Evolutionary conservation across 371 early-diverging fungal genomes (phyloP), one percentile per base, ranked within the genome.

Genomic region (Apophysomyces variabilis): DNA sequence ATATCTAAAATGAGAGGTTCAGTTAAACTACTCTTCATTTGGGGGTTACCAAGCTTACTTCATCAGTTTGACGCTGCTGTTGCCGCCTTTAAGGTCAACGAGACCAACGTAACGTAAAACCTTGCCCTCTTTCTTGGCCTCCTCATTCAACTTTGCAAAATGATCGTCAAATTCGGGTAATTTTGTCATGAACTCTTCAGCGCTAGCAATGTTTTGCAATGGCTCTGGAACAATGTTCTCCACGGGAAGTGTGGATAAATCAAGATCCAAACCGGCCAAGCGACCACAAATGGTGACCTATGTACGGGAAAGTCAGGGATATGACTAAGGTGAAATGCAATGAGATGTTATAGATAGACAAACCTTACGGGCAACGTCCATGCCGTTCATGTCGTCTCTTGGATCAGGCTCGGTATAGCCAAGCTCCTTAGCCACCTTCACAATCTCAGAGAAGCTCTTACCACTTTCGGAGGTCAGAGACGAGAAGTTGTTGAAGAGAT

Each of bases 381-480:
- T 89, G 47, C 99, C 99, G 69, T 96, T 98, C 71, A 98, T 85
- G 71, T 99, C 99, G 74, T 99, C 99, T 59, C 98, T 87, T 46
- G 99, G 98, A 74, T 99, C 98, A 47, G 99, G 99, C 73, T 99
- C 99, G 21, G 99, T 99, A 80, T 95, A 99, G 0, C 99, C 99
- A 37, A 91, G 85, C 41, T 89, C 90, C 80, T 95, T 97, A 63
- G 98, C 99, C 3, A 87, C 88, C 67, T 84, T 76, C 60, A 99
- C 97, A 65, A 92, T 94, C 54, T 92, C 90, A 3, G 96, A 95
- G 81, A 99, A 98, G 35, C 71, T 66, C 54, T 70, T 62, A n/a
- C 80, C 79, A 16, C 83, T 66, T 6, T 50, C 54, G 13, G 84
- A 63, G 14, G 65, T 69, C 47, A 89, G 74, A 21, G 85, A 75